Evolutionary conservation across 31 red algal species (phyloP), one percentile per base, ranked within the genome.

Genomic region (Odonthalia washingtoniensis): DNA sequence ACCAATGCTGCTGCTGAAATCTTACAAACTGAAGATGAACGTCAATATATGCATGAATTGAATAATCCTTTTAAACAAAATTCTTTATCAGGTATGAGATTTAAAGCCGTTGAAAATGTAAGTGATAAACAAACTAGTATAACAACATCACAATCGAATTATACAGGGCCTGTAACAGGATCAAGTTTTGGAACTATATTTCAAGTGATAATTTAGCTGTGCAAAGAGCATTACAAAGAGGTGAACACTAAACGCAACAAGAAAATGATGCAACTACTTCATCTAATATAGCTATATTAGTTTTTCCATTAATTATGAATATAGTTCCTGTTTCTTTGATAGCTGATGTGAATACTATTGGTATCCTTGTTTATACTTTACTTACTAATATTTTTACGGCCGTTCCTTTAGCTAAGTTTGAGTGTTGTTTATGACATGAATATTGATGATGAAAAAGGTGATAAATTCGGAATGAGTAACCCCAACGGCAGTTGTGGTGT

Each of bases 251-350:
- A 37, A 70, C 41, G 14, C 69, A 78, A 45, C 78, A 83, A 45
- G 88, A 78, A 28, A 70, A 41, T 46, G 88, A 91, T 36, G 88
- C 88, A n/a, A 76, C 73, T 18, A 91, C 88, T 1, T 52, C 88
- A 1, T 69, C 53, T 61, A 91, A 91, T 44, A 74, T 84, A 9
- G 80, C 79, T 61, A 91, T 91, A 2, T 44, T 91, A 5, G 37
- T 46, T 2, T 40, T 91, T 35, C 88, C 88, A 53, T 53, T 91
- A 0, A 70, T 68, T 27, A 62, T 91, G 79, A 91, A 84, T 52
- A 4, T 91, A 12, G 60, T 91, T 16, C 88, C 88, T 3, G 72
- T 91, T 32, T 65, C 88, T 30, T 72, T 91, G 21, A 77, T 91
- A 33, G 67, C 87, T 24, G 87, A 89, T 12, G 87, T 81, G 2